Conservation (phyloP, 2,329 filamentous ascomycete genomes). For the Setomelanomma holmii region DNA sequence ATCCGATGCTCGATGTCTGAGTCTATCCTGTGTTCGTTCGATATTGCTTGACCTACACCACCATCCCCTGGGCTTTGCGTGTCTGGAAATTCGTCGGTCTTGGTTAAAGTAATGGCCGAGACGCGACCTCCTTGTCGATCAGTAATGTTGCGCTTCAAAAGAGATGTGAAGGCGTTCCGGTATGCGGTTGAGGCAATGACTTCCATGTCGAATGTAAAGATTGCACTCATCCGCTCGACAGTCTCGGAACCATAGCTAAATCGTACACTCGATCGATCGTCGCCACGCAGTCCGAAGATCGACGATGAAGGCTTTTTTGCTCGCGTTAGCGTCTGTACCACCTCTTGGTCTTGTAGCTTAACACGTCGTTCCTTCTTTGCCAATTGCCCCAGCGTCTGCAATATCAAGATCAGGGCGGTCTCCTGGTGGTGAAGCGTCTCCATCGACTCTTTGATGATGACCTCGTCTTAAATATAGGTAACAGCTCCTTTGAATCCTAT, state of each 20-base stretch:
- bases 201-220: conserved; percentile 2
- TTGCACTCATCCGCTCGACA: neutral
- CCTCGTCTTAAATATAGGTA: neutral
- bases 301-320: neutral
- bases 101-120: neutral
- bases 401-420: neutral
- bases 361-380: neutral
- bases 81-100: too few species aligned
- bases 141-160: neutral
- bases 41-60: too few species aligned
- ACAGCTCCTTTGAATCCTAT: neutral
- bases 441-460: conserved; percentile 1
- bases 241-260: neutral
- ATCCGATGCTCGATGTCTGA: too few species aligned
- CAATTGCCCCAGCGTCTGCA: neutral
- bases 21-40: too few species aligned
- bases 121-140: neutral
- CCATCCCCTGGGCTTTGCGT: too few species aligned
- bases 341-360: neutral
- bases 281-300: neutral
- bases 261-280: neutral
- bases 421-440: conserved; percentile 1
- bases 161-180: neutral
- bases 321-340: neutral
- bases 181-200: neutral